These are phyloP conservation scores for Quercus gilva DNA, from an alignment of 306 rosid genomes.

Conservation along the genomic window DNA sequence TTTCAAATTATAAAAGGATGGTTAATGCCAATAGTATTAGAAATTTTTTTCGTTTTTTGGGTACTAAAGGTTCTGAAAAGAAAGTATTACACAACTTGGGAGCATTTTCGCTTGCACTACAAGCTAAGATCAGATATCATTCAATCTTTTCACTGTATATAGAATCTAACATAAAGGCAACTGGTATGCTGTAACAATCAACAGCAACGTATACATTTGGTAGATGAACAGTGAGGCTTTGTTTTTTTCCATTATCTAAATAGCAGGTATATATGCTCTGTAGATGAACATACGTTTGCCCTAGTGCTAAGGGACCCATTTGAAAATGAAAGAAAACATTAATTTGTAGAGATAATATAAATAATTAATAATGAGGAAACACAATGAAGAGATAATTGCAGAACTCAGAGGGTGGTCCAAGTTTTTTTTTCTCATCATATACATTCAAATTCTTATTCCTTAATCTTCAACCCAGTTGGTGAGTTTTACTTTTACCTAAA, in stretches of 20 bases:
- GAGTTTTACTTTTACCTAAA: constrained; percentile 35
- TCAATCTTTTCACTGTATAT: not conserved
- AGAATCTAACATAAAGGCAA: no score
- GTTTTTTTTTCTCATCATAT: not conserved
- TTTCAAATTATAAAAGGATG: no score
- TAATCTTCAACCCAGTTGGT: constrained; percentile 9
- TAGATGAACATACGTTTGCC: constrained; percentile 9
- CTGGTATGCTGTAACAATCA: not conserved
- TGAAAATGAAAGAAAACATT: constrained; percentile 17
- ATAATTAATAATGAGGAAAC: not conserved
- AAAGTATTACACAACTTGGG: not conserved
- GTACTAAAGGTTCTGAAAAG: no score
- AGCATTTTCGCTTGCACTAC: not conserved
- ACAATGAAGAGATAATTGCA: constrained; percentile 28
- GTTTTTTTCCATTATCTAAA: not conserved
- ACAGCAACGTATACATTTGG: not conserved
- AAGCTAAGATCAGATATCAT: not conserved
- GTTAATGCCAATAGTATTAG: no score
- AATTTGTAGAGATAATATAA: not conserved
- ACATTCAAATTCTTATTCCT: not conserved
- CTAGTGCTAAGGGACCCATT: constrained; percentile 33
- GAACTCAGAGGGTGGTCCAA: constrained; percentile 43
- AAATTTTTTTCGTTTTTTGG: no score
- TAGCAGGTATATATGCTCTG: not conserved
- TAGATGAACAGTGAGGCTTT: no score